Percentiles rank a stretch among this genome's conserved stretches.
These are phyloP conservation scores for Mediolabrus comicus DNA, from an alignment of 108 stramenopile species.

Conservation along the genomic window DNA sequence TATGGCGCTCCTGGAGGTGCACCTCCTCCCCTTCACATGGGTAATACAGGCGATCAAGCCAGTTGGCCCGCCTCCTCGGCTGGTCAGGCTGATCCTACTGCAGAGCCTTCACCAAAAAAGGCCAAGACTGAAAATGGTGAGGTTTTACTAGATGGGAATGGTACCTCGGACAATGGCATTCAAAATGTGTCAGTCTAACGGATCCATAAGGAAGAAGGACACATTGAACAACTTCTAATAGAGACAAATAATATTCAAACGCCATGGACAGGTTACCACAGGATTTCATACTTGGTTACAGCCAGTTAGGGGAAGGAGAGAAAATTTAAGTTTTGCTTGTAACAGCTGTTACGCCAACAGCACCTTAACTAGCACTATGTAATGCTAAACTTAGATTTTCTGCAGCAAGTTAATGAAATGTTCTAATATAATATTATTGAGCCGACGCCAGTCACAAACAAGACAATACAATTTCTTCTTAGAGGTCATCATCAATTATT, in stretches of 20 bases:
- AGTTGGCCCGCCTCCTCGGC: background rate
- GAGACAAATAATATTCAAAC: background rate
- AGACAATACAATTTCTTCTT: background rate
- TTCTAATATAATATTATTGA: background rate
- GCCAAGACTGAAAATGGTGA: background rate
- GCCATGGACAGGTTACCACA: background rate
- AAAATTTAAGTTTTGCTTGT: background rate
- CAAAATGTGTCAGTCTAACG: background rate
- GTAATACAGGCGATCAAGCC: background rate
- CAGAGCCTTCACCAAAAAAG: background rate
- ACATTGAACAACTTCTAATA: too few species aligned
- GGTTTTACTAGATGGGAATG: background rate
- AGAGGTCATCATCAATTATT: constrained; percentile 90
- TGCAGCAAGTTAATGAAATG: background rate
- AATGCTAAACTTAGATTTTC: background rate
- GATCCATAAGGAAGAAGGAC: too few species aligned
- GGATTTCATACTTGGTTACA: background rate
- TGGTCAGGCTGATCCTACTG: background rate
- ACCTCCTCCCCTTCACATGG: background rate
- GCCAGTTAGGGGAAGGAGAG: background rate
- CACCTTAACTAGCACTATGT: background rate
- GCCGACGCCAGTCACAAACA: background rate
- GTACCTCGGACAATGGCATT: background rate
- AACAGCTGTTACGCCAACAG: background rate
- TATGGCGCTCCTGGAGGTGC: background rate